A percentile compares a stretch with the other conserved stretches of the same genome.
These are phyloP conservation scores for Ganoderma resinaceum DNA, from an alignment of 1,284 basidiomycete species.

Conservation along the genomic window DNA sequence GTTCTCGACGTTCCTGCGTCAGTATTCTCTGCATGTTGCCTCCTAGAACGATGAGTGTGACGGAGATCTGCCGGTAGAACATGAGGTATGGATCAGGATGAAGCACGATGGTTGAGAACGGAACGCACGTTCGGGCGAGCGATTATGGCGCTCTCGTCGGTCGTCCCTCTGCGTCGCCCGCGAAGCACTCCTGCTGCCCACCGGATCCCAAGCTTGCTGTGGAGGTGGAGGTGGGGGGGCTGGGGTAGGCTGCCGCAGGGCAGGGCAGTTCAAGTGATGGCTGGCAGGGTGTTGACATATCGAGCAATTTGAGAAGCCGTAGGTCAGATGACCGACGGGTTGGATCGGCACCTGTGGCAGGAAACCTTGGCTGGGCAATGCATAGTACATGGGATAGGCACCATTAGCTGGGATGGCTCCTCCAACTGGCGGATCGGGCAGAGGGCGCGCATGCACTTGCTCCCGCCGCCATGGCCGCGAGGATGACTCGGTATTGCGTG, in stretches of 20 bases:
- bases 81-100: background rate
- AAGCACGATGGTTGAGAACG: background rate
- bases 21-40: background rate
- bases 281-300: background rate
- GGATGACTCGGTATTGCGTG: background rate
- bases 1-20: background rate
- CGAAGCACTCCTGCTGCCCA: background rate
- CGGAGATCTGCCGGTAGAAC: background rate
- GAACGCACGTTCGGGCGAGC: background rate
- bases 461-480: background rate
- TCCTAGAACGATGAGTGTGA: background rate
- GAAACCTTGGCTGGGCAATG: background rate
- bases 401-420: too few species aligned
- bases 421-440: background rate
- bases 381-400: background rate
- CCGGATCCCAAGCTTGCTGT: background rate
- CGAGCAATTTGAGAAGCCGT: background rate
- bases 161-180: background rate
- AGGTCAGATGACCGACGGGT: background rate
- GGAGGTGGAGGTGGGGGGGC: background rate
- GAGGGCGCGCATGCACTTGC: background rate
- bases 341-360: background rate
- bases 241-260: background rate
- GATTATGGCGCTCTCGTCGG: slow-evolving; percentile 1
- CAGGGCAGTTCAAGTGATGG: background rate